phyloP scores from a whole-genome alignment of 192 early-diverging fungal species.

The Thamnidium elegans region DNA sequence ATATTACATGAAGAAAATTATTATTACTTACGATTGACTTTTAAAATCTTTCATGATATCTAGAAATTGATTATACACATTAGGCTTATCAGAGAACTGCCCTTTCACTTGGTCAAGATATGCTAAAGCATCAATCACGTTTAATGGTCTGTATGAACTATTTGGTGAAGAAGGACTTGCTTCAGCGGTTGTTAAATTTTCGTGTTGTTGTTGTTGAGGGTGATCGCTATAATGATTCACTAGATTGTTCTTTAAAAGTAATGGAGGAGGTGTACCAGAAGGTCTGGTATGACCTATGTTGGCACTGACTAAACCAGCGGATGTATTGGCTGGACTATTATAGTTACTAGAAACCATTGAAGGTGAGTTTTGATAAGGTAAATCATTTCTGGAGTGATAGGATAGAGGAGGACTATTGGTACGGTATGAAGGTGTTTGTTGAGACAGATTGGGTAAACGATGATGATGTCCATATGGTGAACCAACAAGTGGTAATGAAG shows the following conservation, averaged over 20 bases:
- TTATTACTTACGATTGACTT: constrained; percentile 74
- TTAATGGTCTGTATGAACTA: constrained; percentile 53
- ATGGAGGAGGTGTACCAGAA: not conserved
- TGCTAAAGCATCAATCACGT: constrained; percentile 91
- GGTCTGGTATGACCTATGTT: not conserved
- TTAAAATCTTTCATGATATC: constrained; percentile 99
- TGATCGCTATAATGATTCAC: too few species aligned
- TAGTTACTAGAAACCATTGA: not conserved
- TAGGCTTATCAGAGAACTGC: constrained; percentile 86
- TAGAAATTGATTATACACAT: constrained; percentile 95
- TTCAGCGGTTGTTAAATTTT: too few species aligned
- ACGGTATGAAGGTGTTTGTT: not conserved
- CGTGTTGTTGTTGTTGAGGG: too few species aligned
- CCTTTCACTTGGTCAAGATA: constrained; percentile 96
- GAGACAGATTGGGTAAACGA: not conserved
- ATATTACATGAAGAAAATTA: not conserved
- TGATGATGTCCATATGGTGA: constrained; percentile 9
- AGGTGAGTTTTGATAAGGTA: not conserved
- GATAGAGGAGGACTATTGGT: not conserved
- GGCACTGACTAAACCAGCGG: not conserved
- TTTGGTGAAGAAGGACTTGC: too few species aligned
- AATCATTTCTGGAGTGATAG: not conserved
- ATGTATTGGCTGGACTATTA: not conserved
- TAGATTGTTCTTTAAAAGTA: too few species aligned
- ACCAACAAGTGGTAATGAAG: constrained; percentile 11